Percentiles rank a stretch among this genome's conserved stretches.
phyloP scores from a whole-genome alignment of 192 early-diverging fungal genomes.

The Coemansia asiatica region DNA sequence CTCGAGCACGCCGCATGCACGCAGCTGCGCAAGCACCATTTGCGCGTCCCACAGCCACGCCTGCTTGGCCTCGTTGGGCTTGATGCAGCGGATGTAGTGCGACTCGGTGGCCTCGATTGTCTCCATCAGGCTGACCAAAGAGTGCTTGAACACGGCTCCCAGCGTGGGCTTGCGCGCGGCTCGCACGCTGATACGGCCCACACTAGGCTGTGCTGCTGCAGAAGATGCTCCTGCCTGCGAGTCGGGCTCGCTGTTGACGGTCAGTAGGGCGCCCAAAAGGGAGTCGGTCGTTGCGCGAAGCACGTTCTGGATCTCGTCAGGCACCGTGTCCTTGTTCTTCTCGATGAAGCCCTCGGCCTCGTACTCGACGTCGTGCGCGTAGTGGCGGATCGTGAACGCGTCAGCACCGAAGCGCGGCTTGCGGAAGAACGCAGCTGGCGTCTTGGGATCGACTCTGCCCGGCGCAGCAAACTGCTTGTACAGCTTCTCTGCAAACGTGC shows the following conservation, averaged over 20 bases:
- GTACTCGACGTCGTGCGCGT: slow-evolving; percentile 92
- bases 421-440: slow-evolving; percentile 62
- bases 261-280: slow-evolving; percentile 79
- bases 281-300: slow-evolving; percentile 75
- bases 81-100: slow-evolving; percentile 99
- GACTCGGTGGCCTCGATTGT: slow-evolving; percentile 91
- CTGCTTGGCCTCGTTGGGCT: slow-evolving; percentile 93
- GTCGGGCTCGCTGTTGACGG: slow-evolving; percentile 1
- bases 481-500: slow-evolving; percentile 83
- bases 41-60: slow-evolving; percentile 92
- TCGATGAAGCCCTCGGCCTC: slow-evolving; percentile 94
- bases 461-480: slow-evolving; percentile 71
- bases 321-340: slow-evolving; percentile 98
- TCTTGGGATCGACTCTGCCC: slow-evolving; percentile 13
- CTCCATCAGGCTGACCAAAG: slow-evolving; percentile 91
- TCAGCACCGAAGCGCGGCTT: slow-evolving; percentile 88
- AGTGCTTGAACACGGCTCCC: slow-evolving; percentile 95
- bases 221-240: no score
- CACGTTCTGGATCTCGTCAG: slow-evolving; percentile 82
- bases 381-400: slow-evolving; percentile 92
- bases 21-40: slow-evolving; percentile 90
- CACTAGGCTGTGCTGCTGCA: slow-evolving; percentile 3
- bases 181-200: slow-evolving; percentile 19
- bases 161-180: slow-evolving; percentile 81
- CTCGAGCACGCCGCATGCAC: slow-evolving; percentile 98